Percentiles rank a stretch among this genome's conserved stretches.
Evolutionary conservation across 257 asterid genomes (phyloP).

Genomic region (Rauvolfia tetraphylla): DNA sequence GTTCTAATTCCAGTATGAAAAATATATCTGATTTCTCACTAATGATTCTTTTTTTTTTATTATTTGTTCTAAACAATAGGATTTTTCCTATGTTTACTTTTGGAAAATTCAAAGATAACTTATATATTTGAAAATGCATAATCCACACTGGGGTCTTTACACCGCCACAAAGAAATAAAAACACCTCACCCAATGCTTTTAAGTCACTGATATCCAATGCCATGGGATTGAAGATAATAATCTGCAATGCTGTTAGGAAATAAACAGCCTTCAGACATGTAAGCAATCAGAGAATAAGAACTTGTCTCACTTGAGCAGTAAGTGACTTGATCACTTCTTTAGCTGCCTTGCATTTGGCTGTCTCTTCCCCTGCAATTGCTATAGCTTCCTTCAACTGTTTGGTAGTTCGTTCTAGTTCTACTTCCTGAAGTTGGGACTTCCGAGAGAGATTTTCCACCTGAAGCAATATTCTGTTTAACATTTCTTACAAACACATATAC

Average conservation of each 20-base stretch:
- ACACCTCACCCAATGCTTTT: not conserved
- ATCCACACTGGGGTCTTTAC: not conserved
- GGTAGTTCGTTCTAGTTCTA: constrained; percentile 71
- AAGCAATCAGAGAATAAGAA: not conserved
- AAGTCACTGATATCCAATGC: not conserved
- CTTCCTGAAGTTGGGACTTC: constrained; percentile 77
- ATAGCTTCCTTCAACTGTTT: constrained; percentile 84
- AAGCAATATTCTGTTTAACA: constrained; percentile 22
- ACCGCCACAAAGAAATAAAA: not conserved
- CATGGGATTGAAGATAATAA: not conserved
- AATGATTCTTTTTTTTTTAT: no score
- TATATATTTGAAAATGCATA: not conserved
- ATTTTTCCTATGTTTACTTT: not conserved
- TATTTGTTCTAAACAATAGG: not conserved
- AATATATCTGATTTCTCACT: not conserved
- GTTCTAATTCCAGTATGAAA: not conserved
- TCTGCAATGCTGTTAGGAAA: not conserved
- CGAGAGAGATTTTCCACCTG: constrained; percentile 74
- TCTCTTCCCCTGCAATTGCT: constrained; percentile 86
- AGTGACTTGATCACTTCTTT: constrained; percentile 97
- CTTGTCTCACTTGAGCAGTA: constrained; percentile 73
- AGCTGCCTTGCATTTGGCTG: constrained; percentile 94
- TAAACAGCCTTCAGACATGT: not conserved
- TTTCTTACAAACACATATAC: constrained; percentile 3
- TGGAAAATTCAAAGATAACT: not conserved